Evolutionary conservation across 352 stramenopile genomes (phyloP), one percentile per base, ranked within the genome.

Genomic region (Phytophthora uliginosa): DNA sequence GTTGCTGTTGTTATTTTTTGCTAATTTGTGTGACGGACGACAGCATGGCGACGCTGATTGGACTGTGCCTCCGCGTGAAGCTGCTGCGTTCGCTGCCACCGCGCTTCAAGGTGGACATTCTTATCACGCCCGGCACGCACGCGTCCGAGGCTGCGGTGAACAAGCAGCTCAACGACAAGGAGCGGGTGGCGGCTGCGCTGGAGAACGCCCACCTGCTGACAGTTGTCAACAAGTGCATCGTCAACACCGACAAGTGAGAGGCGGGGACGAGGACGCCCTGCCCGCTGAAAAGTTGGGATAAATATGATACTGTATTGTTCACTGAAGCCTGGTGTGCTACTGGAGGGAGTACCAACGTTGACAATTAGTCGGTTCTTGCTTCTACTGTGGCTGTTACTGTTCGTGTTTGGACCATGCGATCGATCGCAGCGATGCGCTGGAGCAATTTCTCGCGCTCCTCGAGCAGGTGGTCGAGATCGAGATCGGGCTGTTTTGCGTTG

Each of bases 101-200:
- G 70, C 86, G 95, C 56, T 99, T 99, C 82, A 99, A 98, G 73
- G 89, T 99, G 26, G 82, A 92, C 61, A 98, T 99, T 18, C 78
- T 90, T 52, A 98, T 99, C 60, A 97, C 97, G 56, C 92, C 93
- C 18, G 97, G 97, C 60, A 98, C 95, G 59, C 97, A 99, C 85
- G 89, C 91, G 24, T 98, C 92, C 60, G 97, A 99, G 85, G 89
- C 95, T 24, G 95, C 94, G 31, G 93, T 99, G 58, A 99, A 99
- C 90, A 99, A 99, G 75, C 97, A 99, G 80, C 86, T 99, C 26
- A 97, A 97, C 63, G 97, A 99, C 78, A 99, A 99, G 75, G 97
- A 99, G 74, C 87, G 97, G 64, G 96, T 99, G 10, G 92, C 93
- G 2, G 97, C 97, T 17, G 97, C 97, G 22, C 85, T 99, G 24